Conservation (phyloP, 768 basidiomycete genomes). For the Amanita fuliginea region DNA sequence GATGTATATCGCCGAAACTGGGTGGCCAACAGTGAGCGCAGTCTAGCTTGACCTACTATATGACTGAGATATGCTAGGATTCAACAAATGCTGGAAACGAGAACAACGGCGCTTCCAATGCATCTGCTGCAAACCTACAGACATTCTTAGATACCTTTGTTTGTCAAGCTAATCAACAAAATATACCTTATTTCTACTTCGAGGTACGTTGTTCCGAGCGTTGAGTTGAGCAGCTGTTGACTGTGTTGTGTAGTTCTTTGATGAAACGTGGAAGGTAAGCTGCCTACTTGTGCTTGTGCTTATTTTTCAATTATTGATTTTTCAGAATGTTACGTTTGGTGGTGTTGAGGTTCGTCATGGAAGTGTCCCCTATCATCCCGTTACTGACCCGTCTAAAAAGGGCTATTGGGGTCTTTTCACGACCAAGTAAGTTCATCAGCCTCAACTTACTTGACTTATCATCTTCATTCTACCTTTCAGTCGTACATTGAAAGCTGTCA, state of each 20-base stretch:
- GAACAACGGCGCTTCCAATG: constrained; percentile 57
- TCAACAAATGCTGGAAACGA: constrained; percentile 44
- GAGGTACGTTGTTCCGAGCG: constrained; percentile 33
- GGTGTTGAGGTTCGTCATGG: constrained; percentile 51
- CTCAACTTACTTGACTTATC: background rate
- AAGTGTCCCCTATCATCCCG: background rate
- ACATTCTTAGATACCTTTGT: constrained; percentile 79
- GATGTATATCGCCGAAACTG: constrained; percentile 93
- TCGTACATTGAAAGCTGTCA: constrained; percentile 60
- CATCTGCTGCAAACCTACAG: constrained; percentile 45
- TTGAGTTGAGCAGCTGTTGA: background rate
- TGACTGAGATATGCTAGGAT: constrained; percentile 21
- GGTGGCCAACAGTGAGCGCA: constrained; percentile 53
- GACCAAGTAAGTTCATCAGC: constrained; percentile 23
- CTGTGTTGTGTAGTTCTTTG: constrained; percentile 39
- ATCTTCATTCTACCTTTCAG: constrained; percentile 20
- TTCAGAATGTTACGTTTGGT: constrained; percentile 48
- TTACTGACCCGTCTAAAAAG: constrained; percentile 9
- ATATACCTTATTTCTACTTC: constrained; percentile 80
- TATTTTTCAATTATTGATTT: background rate
- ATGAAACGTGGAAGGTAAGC: constrained; percentile 66
- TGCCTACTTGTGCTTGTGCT: background rate
- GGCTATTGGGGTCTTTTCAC: constrained; percentile 41
- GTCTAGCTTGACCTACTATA: background rate
- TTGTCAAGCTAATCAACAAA: constrained; percentile 75